Evolutionary conservation across 2,329 filamentous ascomycete genomes (phyloP).

Genomic region (Cladosporium sp.): DNA sequence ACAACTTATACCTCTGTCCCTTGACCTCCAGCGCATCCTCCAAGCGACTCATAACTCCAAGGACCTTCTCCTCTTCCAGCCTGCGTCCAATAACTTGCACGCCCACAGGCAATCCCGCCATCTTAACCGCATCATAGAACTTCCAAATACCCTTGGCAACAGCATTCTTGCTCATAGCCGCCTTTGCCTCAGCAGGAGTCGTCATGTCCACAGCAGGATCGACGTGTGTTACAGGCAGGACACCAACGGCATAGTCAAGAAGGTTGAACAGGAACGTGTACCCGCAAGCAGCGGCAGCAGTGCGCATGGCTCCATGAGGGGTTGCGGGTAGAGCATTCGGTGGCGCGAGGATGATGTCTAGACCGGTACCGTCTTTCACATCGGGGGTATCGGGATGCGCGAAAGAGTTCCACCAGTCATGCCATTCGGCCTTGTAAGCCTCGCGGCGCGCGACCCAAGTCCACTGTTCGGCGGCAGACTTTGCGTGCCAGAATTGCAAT

Average conservation of each 20-base stretch:
- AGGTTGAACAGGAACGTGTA: slow-evolving; percentile 94
- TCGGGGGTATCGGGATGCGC: slow-evolving; percentile 24
- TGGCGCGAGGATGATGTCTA: slow-evolving; percentile 78
- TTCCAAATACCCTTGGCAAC: slow-evolving; percentile 80
- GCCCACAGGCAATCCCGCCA: slow-evolving; percentile 83
- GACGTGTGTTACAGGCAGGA: slow-evolving; percentile 81
- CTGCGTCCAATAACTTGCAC: slow-evolving; percentile 78
- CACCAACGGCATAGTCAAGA: slow-evolving; percentile 78
- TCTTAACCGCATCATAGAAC: slow-evolving; percentile 73
- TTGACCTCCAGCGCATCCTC: slow-evolving; percentile 64
- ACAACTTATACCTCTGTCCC: slow-evolving; percentile 46
- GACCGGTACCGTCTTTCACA: slow-evolving; percentile 24
- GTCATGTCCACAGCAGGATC: slow-evolving; percentile 64
- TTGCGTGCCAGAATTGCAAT: slow-evolving; percentile 66
- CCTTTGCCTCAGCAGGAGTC: slow-evolving; percentile 55
- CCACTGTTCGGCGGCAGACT: slow-evolving; percentile 76
- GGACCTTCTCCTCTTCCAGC: slow-evolving; percentile 81
- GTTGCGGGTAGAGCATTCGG: slow-evolving; percentile 87
- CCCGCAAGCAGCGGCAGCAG: slow-evolving; percentile 79
- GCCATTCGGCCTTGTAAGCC: slow-evolving; percentile 70
- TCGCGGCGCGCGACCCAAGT: slow-evolving; percentile 72
- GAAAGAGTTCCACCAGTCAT: slow-evolving; percentile 74
- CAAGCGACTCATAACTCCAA: slow-evolving; percentile 72
- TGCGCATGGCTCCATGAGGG: slow-evolving; percentile 79
- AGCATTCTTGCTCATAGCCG: slow-evolving; percentile 59